phyloP scores from a whole-genome alignment of 2,329 filamentous ascomycete species.

The Coniochaeta sp. region DNA sequence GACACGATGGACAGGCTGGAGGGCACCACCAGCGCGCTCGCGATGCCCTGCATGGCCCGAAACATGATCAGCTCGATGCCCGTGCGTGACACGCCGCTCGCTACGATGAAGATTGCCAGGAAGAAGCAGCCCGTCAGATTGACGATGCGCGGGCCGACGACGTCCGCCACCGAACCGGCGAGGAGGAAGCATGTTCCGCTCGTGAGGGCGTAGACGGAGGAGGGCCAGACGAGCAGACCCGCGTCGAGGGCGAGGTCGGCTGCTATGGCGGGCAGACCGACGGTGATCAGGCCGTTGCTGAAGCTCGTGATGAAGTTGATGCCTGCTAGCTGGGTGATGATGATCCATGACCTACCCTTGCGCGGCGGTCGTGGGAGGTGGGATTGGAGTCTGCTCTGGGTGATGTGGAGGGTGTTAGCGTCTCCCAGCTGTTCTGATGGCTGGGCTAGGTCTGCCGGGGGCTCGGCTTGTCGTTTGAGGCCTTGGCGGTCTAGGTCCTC shows the following conservation, averaged over 20 bases:
- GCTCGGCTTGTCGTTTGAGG: not conserved
- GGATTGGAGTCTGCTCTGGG: not conserved
- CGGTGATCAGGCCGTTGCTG: conserved; percentile 25
- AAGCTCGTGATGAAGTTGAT: conserved; percentile 19
- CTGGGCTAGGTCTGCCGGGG: not conserved
- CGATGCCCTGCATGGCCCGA: conserved; percentile 31
- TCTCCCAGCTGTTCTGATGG: not conserved
- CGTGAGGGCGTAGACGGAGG: conserved; percentile 25
- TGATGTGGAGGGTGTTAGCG: not conserved
- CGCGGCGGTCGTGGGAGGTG: not conserved
- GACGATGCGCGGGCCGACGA: conserved; percentile 23
- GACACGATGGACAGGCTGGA: conserved; percentile 27
- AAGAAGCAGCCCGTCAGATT: conserved; percentile 24
- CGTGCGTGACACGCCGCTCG: conserved; percentile 18
- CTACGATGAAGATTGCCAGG: conserved; percentile 21
- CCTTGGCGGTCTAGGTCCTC: not conserved
- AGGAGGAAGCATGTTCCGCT: conserved; percentile 28
- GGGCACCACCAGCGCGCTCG: conserved; percentile 24
- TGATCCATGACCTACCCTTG: not conserved
- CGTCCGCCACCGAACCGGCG: conserved; percentile 29
- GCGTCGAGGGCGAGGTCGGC: conserved; percentile 22
- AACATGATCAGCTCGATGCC: conserved; percentile 27
- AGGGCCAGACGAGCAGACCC: conserved; percentile 30
- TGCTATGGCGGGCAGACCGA: conserved; percentile 32
- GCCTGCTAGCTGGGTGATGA: conserved; percentile 11